Evolutionary conservation across 306 rosid species (phyloP).

Genomic region (Ammopiptanthus mongolicus): DNA sequence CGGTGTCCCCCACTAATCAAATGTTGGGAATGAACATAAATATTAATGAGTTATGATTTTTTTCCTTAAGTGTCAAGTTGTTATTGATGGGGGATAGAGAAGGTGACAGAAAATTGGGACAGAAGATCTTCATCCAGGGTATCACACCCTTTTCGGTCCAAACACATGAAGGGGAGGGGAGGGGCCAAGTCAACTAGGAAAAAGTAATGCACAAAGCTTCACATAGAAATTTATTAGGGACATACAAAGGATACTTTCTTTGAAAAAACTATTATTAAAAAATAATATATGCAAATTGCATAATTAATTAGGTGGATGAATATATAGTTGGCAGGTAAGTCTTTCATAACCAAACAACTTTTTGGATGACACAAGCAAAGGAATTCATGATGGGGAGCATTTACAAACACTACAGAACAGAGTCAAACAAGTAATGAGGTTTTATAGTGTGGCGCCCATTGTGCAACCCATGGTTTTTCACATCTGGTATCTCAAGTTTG

Average conservation of each 20-base stretch:
- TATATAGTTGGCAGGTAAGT: neutral
- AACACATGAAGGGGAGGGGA: neutral
- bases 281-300: neutral
- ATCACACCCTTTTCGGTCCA: too few relatives aligned
- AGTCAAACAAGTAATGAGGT: neutral
- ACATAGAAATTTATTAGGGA: neutral
- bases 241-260: neutral
- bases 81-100: too few relatives aligned
- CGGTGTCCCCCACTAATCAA: too few relatives aligned
- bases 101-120: too few relatives aligned
- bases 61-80: too few relatives aligned
- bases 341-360: neutral
- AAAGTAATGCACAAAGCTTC: neutral
- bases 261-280: neutral
- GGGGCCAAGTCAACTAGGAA: neutral
- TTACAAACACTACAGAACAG: neutral
- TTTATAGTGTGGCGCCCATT: neutral
- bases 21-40: too few relatives aligned
- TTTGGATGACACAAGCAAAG: neutral
- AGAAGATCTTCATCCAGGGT: too few relatives aligned
- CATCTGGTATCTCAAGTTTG: neutral
- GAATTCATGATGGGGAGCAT: neutral
- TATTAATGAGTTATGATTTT: too few relatives aligned
- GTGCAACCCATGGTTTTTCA: neutral
- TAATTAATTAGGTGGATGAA: conserved; percentile 1